Percentiles rank a stretch among this genome's conserved stretches.
Conservation (phyloP, 768 basidiomycete species). For the Trametes cubensis region DNA sequence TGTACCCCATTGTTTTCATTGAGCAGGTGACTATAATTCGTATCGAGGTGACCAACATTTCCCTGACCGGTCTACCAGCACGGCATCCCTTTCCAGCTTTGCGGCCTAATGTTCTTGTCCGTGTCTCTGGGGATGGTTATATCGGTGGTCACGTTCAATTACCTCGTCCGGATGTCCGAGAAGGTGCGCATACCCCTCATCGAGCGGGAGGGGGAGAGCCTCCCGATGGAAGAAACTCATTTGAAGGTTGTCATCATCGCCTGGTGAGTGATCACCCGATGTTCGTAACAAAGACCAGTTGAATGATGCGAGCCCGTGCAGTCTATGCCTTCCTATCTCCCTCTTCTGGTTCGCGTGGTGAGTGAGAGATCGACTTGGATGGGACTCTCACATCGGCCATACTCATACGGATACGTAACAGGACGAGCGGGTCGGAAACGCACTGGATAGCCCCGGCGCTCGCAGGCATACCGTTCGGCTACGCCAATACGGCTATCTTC, state of each 20-base stretch:
- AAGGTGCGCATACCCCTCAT: constrained; percentile 23
- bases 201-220: constrained; percentile 2
- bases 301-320: not conserved
- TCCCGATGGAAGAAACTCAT: constrained; percentile 18
- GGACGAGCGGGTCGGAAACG: constrained; percentile 28
- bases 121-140: constrained; percentile 27
- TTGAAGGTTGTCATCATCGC: constrained; percentile 28
- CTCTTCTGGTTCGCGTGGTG: constrained; percentile 33
- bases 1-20: constrained; percentile 28
- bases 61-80: constrained; percentile 10
- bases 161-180: constrained; percentile 17
- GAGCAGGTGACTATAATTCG: constrained; percentile 12
- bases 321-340: constrained; percentile 23
- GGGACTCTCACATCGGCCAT: too few species aligned
- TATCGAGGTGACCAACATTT: too few species aligned
- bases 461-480: constrained; percentile 30
- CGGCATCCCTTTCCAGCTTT: constrained; percentile 25
- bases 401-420: not conserved
- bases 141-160: constrained; percentile 9
- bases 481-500: constrained; percentile 25
- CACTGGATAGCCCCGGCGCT: constrained; percentile 30
- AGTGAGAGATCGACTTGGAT: not conserved
- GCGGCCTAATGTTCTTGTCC: constrained; percentile 28
- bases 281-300: not conserved
- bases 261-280: constrained; percentile 10